These are phyloP conservation scores for Yarrowia sp. DNA, from an alignment of 805 yeast species.

Conservation along the genomic window DNA sequence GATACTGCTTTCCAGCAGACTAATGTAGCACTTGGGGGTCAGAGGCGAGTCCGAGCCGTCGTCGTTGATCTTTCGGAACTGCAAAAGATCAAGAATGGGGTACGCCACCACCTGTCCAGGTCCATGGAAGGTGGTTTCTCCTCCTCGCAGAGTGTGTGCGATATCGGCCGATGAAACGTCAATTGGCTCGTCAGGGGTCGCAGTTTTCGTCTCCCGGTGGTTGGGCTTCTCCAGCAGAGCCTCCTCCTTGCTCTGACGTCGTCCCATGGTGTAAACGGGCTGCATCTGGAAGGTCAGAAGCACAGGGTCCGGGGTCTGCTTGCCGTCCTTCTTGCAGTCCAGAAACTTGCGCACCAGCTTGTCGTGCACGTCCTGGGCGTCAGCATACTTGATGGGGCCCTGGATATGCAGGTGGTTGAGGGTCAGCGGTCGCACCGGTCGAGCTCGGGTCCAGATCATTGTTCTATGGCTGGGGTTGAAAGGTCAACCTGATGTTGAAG, in stretches of 20 bases:
- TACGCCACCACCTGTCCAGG: constrained; percentile 92
- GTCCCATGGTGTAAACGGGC: constrained; percentile 91
- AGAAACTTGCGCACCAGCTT: constrained; percentile 37
- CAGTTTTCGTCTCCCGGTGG: constrained; percentile 46
- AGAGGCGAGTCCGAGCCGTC: constrained; percentile 31
- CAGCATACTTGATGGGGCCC: constrained; percentile 30
- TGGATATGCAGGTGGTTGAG: constrained; percentile 33
- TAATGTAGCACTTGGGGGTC: constrained; percentile 64
- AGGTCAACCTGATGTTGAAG: not conserved
- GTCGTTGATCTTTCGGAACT: constrained; percentile 53
- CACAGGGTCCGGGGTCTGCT: constrained; percentile 57
- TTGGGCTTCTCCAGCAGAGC: constrained; percentile 43
- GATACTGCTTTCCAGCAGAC: constrained; percentile 65
- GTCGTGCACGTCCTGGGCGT: constrained; percentile 35
- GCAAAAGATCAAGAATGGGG: constrained; percentile 73
- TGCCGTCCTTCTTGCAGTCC: constrained; percentile 29
- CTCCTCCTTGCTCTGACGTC: constrained; percentile 67
- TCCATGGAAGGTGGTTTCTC: constrained; percentile 96
- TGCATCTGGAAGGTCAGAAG: constrained; percentile 83
- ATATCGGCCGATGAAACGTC: constrained; percentile 57
- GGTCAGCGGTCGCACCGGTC: constrained; percentile 32
- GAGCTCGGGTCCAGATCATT: constrained; percentile 37
- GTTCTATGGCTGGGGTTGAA: not conserved
- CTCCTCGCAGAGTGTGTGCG: constrained; percentile 88
- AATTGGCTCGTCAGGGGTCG: constrained; percentile 44